Percentiles rank a stretch among this genome's conserved stretches.
phyloP scores from a whole-genome alignment of 2,329 filamentous ascomycete species.

The Pseudocercospora vitis region DNA sequence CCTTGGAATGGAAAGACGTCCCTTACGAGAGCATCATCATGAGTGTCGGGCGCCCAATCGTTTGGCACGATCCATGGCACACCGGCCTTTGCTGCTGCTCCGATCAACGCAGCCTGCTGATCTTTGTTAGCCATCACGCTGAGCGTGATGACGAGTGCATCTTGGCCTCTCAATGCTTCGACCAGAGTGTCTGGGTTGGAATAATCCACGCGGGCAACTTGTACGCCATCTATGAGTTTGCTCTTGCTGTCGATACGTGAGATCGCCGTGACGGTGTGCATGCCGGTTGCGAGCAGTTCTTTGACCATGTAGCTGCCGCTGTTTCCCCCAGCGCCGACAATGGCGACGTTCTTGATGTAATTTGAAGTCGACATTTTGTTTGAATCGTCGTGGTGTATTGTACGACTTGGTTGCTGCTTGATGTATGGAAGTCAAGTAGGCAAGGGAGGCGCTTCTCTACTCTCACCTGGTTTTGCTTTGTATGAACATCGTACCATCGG shows the following conservation, averaged over 20 bases:
- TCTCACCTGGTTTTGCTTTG: no score
- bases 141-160: constrained; percentile 45
- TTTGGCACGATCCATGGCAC: constrained; percentile 45
- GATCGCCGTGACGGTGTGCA: constrained; percentile 53
- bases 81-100: constrained; percentile 41
- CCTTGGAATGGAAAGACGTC: constrained; percentile 26
- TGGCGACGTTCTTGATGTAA: constrained; percentile 42
- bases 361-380: constrained; percentile 17
- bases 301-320: constrained; percentile 42
- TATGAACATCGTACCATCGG: no score
- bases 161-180: constrained; percentile 40
- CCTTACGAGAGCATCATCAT: constrained; percentile 28
- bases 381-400: neutral
- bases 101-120: constrained; percentile 35
- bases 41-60: constrained; percentile 36
- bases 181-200: constrained; percentile 42
- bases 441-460: no score
- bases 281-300: constrained; percentile 46
- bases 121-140: constrained; percentile 34
- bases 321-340: constrained; percentile 45
- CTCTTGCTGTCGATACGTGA: constrained; percentile 47
- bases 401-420: neutral
- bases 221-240: constrained; percentile 44
- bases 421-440: no score
- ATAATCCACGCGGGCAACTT: constrained; percentile 50